phyloP scores from a whole-genome alignment of 2,329 filamentous ascomycete species.

The Magnaporthiopsis incrustans region DNA sequence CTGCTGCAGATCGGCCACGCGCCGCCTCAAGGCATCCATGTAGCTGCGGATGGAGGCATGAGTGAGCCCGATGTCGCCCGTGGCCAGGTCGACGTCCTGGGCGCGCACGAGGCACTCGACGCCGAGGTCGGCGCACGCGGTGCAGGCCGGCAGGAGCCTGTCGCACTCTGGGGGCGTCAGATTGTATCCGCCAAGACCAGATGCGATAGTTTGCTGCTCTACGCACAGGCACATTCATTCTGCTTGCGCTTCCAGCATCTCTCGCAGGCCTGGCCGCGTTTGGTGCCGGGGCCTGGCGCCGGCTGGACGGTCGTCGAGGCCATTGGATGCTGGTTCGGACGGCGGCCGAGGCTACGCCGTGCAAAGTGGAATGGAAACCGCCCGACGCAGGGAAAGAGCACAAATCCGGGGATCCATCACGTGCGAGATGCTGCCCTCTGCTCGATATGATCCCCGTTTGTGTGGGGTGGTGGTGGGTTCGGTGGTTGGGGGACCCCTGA shows the following conservation, averaged over 20 bases:
- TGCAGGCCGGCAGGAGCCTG: constrained; percentile 6
- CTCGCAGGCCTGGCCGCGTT: constrained; percentile 20
- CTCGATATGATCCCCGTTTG: background rate
- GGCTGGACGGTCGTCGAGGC: background rate
- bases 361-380: background rate
- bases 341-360: background rate
- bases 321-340: background rate
- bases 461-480: background rate
- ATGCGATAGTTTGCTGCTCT: no score
- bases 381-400: no score
- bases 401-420: background rate
- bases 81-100: constrained; percentile 4
- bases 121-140: constrained; percentile 8
- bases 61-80: constrained; percentile 4
- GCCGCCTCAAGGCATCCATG: background rate
- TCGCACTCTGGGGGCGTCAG: constrained; percentile 3
- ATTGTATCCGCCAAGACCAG: background rate
- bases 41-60: constrained; percentile 5
- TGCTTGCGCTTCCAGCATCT: constrained; percentile 25
- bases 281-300: background rate
- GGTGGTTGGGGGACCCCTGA: background rate
- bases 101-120: constrained; percentile 8
- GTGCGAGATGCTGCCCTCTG: background rate
- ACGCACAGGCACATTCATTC: constrained; percentile 14
- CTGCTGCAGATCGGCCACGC: constrained; percentile 2